Conservation (phyloP, 768 basidiomycete species). For the Amanita inopinata region DNA sequence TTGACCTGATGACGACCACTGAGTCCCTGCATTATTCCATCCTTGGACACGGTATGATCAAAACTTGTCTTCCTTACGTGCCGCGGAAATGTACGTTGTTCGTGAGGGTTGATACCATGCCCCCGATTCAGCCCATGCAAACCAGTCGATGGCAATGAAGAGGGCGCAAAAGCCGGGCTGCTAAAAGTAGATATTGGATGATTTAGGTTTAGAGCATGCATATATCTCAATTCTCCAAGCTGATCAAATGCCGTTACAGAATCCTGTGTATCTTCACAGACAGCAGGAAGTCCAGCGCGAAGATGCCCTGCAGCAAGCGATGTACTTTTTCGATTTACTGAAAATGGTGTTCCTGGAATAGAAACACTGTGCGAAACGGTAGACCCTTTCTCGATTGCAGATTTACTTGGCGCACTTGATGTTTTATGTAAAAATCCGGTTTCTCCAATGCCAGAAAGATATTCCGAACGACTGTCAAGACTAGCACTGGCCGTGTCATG, state of each 20-base stretch:
- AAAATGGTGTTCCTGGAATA: conserved; percentile 34
- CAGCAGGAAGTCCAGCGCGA: conserved; percentile 33
- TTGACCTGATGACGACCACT: conserved; percentile 75
- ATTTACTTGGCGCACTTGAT: conserved; percentile 6
- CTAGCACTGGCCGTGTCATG: conserved; percentile 16
- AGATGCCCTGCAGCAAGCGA: conserved; percentile 26
- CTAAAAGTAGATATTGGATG: conserved; percentile 30
- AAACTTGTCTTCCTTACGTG: conserved; percentile 92
- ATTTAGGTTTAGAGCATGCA: conserved; percentile 24
- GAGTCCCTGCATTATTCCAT: conserved; percentile 46
- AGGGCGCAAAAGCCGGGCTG: conserved; percentile 48
- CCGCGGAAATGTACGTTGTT: conserved; percentile 60
- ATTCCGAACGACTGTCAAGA: not conserved
- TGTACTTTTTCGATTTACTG: conserved; percentile 38
- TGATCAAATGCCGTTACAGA: conserved; percentile 26
- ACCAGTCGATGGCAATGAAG: conserved; percentile 67
- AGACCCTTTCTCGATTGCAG: conserved; percentile 1
- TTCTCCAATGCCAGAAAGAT: too few species aligned
- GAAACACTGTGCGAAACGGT: conserved; percentile 22
- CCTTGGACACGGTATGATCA: conserved; percentile 79
- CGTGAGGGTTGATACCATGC: conserved; percentile 20
- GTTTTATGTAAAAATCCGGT: not conserved
- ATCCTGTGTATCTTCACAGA: conserved; percentile 36
- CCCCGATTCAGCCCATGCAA: conserved; percentile 43
- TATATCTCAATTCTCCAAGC: conserved; percentile 17